Conservation (phyloP, 2,329 filamentous ascomycete genomes). For the Shiraia bambusicola region DNA sequence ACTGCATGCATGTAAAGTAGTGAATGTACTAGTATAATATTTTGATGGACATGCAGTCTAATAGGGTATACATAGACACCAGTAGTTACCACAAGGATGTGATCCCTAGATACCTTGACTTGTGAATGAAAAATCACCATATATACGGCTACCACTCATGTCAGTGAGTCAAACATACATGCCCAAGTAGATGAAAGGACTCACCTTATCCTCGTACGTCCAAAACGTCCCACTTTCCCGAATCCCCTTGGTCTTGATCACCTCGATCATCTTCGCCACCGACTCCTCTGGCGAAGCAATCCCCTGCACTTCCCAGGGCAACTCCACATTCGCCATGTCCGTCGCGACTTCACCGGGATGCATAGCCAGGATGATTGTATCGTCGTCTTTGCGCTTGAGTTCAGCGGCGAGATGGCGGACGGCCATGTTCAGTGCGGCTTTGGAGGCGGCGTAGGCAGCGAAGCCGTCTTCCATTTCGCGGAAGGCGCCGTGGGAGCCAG, state of each 20-base stretch:
- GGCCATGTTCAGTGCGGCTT: constrained; percentile 60
- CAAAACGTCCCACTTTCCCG: constrained; percentile 58
- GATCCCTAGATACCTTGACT: too few relatives aligned
- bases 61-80: too few relatives aligned
- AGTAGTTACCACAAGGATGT: too few relatives aligned
- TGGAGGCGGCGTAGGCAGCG: constrained; percentile 59
- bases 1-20: background rate
- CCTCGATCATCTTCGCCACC: constrained; percentile 53
- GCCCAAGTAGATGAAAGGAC: constrained; percentile 10
- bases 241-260: constrained; percentile 53
- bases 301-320: constrained; percentile 56
- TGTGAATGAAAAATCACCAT: constrained; percentile 25
- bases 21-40: too few relatives aligned
- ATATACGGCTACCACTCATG: constrained; percentile 25
- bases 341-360: constrained; percentile 61
- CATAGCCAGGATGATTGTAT: constrained; percentile 55
- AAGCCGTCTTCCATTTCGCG: constrained; percentile 60
- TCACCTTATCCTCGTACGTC: constrained; percentile 57
- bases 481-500: constrained; percentile 54
- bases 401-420: constrained; percentile 59
- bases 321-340: constrained; percentile 56
- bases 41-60: too few relatives aligned
- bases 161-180: constrained; percentile 4
- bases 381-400: constrained; percentile 52
- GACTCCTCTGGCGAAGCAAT: constrained; percentile 55